phyloP scores from a whole-genome alignment of 805 yeast genomes.

The Candida sphagnicola region DNA sequence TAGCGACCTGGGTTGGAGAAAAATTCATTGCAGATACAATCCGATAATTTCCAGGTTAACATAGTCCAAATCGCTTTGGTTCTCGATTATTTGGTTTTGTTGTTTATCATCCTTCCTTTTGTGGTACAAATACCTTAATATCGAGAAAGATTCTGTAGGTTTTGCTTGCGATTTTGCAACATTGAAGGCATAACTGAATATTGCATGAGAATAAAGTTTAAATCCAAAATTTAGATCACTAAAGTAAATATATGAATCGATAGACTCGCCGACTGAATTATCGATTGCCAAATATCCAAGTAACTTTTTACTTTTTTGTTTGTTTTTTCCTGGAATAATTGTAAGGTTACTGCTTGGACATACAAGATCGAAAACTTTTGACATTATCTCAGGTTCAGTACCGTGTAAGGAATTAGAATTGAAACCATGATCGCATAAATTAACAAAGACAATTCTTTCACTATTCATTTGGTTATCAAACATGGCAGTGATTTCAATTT shows the following conservation, averaged over 20 bases:
- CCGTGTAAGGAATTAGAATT: constrained; percentile 4
- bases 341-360: constrained; percentile 14
- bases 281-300: constrained; percentile 10
- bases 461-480: constrained; percentile 7
- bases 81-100: background rate
- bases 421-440: constrained; percentile 14
- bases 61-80: background rate
- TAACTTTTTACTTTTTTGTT: constrained; percentile 4
- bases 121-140: background rate
- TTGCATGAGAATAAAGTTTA: constrained; percentile 14
- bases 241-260: constrained; percentile 9
- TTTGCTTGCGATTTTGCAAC: background rate
- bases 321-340: constrained; percentile 9
- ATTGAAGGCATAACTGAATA: constrained; percentile 11
- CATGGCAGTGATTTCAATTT: background rate
- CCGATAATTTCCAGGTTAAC: background rate
- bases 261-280: background rate
- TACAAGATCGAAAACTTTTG: constrained; percentile 6
- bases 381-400: background rate
- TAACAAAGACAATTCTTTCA: constrained; percentile 11
- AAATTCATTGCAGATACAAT: background rate
- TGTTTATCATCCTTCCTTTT: background rate
- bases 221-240: constrained; percentile 15
- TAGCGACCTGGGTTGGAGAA: background rate
- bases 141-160: background rate